Evolutionary conservation across 352 stramenopile genomes (phyloP).

Genomic region (Blastocystis sp.): DNA sequence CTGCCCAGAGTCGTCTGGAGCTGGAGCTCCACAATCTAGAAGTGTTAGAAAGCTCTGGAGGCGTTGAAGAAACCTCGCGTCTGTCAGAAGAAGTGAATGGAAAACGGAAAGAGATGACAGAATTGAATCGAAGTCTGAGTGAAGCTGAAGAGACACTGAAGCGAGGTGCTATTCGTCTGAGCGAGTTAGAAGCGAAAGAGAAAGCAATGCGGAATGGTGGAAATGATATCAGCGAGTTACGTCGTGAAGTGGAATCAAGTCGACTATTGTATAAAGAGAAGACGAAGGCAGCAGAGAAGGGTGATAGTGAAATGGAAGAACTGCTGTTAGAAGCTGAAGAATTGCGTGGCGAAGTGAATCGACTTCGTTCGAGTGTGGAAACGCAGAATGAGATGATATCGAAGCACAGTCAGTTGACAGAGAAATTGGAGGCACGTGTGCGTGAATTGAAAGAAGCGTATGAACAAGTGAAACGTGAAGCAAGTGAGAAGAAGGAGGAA

Average conservation of each 20-base stretch:
- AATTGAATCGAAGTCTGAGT: conserved; percentile 76
- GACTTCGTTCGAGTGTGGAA: neutral
- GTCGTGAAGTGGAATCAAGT: conserved; percentile 65
- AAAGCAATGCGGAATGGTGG: neutral
- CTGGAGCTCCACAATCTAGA: conserved; percentile 75
- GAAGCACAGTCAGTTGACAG: neutral
- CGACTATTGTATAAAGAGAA: conserved; percentile 77
- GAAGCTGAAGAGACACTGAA: conserved; percentile 35
- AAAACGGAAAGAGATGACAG: conserved; percentile 74
- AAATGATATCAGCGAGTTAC: conserved; percentile 74
- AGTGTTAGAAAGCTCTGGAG: conserved; percentile 11
- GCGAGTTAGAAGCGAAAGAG: conserved; percentile 2
- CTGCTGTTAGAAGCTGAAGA: conserved; percentile 62
- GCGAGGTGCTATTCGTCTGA: neutral
- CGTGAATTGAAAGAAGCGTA: conserved; percentile 12
- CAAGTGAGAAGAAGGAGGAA: conserved; percentile 73
- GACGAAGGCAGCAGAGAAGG: conserved; percentile 74
- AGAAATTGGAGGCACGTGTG: conserved; percentile 17
- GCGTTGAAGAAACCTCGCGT: conserved; percentile 76
- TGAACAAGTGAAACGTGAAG: neutral
- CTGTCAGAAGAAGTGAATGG: conserved; percentile 72
- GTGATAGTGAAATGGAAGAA: neutral
- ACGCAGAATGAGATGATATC: neutral
- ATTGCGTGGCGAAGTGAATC: conserved; percentile 5
- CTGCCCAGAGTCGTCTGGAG: conserved; percentile 75